phyloP scores from a whole-genome alignment of 129 eudicot species.

The Helichrysum umbraculigerum region DNA sequence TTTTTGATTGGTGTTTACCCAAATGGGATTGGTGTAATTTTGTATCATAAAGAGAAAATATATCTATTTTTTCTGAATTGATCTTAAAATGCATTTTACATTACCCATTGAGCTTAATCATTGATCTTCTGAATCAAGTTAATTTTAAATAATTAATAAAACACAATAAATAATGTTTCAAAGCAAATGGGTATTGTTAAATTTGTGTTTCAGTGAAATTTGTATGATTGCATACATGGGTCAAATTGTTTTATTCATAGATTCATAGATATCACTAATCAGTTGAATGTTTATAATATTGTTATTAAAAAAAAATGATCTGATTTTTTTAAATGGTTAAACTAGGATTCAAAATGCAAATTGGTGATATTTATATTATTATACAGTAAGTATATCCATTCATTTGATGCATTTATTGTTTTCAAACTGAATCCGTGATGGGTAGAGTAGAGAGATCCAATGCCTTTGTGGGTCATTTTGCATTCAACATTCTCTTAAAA shows the following conservation, averaged over 20 bases:
- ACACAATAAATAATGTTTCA: neutral
- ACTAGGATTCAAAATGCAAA: conserved; percentile 21
- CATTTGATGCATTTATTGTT: conserved; percentile 53
- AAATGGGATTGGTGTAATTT: conserved; percentile 9
- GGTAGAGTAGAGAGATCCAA: conserved; percentile 27
- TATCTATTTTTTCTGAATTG: neutral
- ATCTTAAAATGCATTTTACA: conserved; percentile 15
- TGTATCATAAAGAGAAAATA: neutral
- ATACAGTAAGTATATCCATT: neutral
- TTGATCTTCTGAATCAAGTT: conserved; percentile 11
- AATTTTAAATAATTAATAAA: neutral
- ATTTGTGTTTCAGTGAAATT: conserved; percentile 1
- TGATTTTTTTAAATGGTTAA: neutral
- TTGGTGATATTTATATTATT: conserved; percentile 9
- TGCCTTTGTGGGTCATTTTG: conserved; percentile 48
- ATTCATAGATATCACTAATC: neutral
- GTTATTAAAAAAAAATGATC: neutral
- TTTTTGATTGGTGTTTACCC: conserved; percentile 5
- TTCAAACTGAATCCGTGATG: conserved; percentile 59
- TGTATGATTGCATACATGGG: conserved; percentile 22
- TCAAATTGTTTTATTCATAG: neutral
- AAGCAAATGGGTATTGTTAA: neutral
- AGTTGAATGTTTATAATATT: conserved; percentile 2
- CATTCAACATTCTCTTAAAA: conserved; percentile 62
- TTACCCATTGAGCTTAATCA: conserved; percentile 26